Evolutionary conservation across 352 stramenopile species (phyloP), one percentile per base, ranked within the genome.

Genomic region (Globisporangium polare): DNA sequence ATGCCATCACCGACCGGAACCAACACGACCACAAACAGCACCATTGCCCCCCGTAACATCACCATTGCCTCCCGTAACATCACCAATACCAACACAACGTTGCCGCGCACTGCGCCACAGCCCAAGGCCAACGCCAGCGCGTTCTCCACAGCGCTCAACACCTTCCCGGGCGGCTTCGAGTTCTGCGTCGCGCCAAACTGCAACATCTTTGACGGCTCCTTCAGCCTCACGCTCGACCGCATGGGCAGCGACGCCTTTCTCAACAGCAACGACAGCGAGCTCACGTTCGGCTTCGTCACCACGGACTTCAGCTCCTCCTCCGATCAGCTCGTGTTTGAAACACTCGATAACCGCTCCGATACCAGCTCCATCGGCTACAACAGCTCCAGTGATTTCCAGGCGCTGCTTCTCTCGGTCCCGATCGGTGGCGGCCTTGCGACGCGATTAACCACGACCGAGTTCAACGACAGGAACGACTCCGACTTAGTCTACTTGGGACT

Each of bases 81-180:
- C 17, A 10, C 13, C 10, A 42, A 42, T 10, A n/a, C 13, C 37
- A 42, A 42, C 37, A 42, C 37, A 18, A 42, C 37, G 37, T 6
- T 10, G 5, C 10, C 37, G 10, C 37, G 24, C 2, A 7, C 18
- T 46, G 52, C 18, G 17, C 4, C 52, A 27, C 42, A 17, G 24
- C 20, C 53, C 9, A 22, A 4, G 10, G 9, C 29, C 9, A 37
- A 10, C 53, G 12, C 57, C 42, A 61, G 35, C 13, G 9, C 55
- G 0, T 62, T 66, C 5, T 26, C 60, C 7, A 58, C 52, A 0
- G 24, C 6, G 8, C 33, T 71, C 41, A 67, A 64, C 15, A 24
- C 58, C 13, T 49, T 65, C 5, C 46, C 60, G 0, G 65, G 65
- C 15, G 65, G 65, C 1, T 71, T 71, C 20, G 65, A 71, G 42